Conservation (phyloP, 345 rosid genomes). For the Passiflora organensis region DNA sequence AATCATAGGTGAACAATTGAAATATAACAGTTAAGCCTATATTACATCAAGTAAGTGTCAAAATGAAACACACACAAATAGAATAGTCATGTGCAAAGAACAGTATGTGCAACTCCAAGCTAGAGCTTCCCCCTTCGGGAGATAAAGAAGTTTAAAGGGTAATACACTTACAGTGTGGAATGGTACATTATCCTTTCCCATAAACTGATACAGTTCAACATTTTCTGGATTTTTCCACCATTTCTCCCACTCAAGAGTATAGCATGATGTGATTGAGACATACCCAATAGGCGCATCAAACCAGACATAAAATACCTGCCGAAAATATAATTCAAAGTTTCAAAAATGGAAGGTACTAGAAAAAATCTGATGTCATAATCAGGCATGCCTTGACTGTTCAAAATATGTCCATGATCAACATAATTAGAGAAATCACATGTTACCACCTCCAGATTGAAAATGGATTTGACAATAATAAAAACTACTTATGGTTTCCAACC, state of each 20-base stretch:
- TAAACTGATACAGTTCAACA: conserved; percentile 94
- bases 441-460: too few species aligned
- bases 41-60: background rate
- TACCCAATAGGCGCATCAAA: conserved; percentile 99
- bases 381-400: too few species aligned
- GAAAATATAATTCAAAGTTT: conserved; percentile 15
- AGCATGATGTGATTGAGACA: conserved; percentile 82
- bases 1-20: background rate
- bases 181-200: conserved; percentile 98
- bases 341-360: too few species aligned
- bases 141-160: background rate
- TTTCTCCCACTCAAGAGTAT: conserved; percentile 89
- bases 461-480: too few species aligned
- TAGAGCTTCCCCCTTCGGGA: background rate
- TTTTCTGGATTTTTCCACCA: conserved; percentile 99
- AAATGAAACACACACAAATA: background rate
- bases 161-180: conserved; percentile 81
- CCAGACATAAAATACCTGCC: conserved; percentile 95
- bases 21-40: background rate
- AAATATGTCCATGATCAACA: too few species aligned
- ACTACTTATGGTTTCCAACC: conserved; percentile 2
- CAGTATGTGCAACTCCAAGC: background rate
- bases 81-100: too few species aligned
- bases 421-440: too few species aligned
- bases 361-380: too few species aligned